phyloP scores from a whole-genome alignment of 352 stramenopile species.

The Poterioochromonas sp. region DNA sequence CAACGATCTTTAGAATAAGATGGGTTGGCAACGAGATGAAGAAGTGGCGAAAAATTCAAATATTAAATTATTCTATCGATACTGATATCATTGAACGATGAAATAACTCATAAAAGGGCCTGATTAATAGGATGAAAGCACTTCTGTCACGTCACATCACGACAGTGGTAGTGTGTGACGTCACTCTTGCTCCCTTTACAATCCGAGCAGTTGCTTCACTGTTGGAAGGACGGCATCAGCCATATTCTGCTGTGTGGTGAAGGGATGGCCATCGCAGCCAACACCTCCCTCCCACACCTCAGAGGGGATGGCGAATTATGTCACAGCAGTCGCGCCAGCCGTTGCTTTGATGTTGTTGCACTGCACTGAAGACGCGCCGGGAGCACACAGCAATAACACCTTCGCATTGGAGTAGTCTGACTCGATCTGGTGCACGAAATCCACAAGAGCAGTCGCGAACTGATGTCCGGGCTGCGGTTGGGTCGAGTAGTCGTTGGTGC shows the following conservation, averaged over 20 bases:
- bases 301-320: neutral
- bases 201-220: neutral
- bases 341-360: neutral
- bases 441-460: neutral
- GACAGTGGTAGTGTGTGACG: too few relatives aligned
- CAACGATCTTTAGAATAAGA: too few relatives aligned
- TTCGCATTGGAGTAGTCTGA: neutral
- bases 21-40: too few relatives aligned
- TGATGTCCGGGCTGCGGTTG: neutral
- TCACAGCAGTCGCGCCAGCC: neutral
- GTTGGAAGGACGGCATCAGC: neutral
- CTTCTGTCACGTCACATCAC: too few relatives aligned
- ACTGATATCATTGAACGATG: too few relatives aligned
- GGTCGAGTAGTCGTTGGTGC: conserved; percentile 11
- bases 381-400: neutral
- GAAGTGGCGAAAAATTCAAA: too few relatives aligned
- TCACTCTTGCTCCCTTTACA: too few relatives aligned
- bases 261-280: neutral
- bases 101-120: too few relatives aligned
- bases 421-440: neutral
- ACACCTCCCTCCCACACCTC: neutral
- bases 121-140: too few relatives aligned
- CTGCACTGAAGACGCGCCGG: neutral
- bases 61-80: too few relatives aligned
- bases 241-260: neutral